Conservation (phyloP, 1,284 basidiomycete species). For the Rhizoctonia solani region DNA sequence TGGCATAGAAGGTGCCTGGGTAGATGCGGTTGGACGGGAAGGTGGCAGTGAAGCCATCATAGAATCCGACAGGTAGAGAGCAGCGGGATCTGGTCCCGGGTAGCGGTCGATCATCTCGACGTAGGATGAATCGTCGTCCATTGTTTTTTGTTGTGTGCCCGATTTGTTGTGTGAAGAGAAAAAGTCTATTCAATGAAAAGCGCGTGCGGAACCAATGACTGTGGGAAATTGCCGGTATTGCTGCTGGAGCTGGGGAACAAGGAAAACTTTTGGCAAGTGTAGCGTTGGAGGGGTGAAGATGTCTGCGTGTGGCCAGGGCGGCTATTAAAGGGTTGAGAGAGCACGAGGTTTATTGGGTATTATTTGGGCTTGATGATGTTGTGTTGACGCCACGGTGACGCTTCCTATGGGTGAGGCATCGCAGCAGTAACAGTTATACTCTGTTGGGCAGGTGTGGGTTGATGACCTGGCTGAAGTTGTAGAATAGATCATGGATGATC, state of each 20-base stretch:
- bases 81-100: slow-evolving; percentile 33
- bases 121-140: slow-evolving; percentile 34
- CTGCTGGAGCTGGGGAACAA: background rate
- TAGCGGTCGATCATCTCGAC: slow-evolving; percentile 36
- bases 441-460: background rate
- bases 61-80: slow-evolving; percentile 17
- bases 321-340: slow-evolving; percentile 18
- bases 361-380: slow-evolving; percentile 20
- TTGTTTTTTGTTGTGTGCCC: slow-evolving; percentile 18
- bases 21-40: slow-evolving; percentile 25
- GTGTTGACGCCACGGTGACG: background rate
- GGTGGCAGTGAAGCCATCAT: slow-evolving; percentile 14
- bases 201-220: slow-evolving; percentile 12
- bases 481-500: background rate
- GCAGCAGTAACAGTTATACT: background rate
- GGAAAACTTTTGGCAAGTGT: background rate
- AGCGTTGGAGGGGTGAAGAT: slow-evolving; percentile 11
- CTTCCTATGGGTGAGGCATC: background rate
- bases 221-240: slow-evolving; percentile 14
- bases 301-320: slow-evolving; percentile 14
- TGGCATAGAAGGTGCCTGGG: slow-evolving; percentile 28
- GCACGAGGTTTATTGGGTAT: slow-evolving; percentile 6
- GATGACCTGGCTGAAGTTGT: background rate
- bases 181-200: slow-evolving; percentile 9
- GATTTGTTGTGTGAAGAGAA: slow-evolving; percentile 17